These are phyloP conservation scores for Pachyrhizus erosus DNA, from an alignment of 306 rosid species.

Conservation along the genomic window DNA sequence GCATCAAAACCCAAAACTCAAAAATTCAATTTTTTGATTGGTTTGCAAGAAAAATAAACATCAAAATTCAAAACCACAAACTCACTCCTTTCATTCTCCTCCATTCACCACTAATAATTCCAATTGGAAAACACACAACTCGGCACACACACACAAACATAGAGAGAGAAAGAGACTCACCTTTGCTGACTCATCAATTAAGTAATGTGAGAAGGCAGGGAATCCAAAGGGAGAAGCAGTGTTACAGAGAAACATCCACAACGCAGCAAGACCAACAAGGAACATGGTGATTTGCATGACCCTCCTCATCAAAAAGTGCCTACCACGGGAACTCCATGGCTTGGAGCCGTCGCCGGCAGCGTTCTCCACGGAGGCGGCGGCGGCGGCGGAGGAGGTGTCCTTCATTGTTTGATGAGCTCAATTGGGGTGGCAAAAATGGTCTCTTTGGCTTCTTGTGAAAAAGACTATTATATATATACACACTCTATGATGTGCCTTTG, in stretches of 20 bases:
- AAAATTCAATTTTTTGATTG: conserved; percentile 1
- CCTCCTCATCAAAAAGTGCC: conserved; percentile 32
- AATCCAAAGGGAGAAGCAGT: conserved; percentile 49
- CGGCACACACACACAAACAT: neutral
- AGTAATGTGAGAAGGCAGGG: conserved; percentile 39
- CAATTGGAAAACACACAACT: conserved; percentile 9
- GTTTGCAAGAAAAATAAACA: neutral
- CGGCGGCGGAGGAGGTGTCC: conserved; percentile 11
- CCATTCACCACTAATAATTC: neutral
- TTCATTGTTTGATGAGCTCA: conserved; percentile 41
- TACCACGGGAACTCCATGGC: conserved; percentile 35
- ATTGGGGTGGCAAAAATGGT: conserved; percentile 4
- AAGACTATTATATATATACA: neutral
- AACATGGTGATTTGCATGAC: neutral
- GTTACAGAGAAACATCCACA: conserved; percentile 45
- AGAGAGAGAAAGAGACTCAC: conserved; percentile 21
- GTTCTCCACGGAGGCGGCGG: neutral
- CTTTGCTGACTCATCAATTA: conserved; percentile 29
- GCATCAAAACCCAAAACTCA: neutral
- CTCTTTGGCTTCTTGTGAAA: neutral
- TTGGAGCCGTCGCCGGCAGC: neutral
- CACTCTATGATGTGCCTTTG: neutral
- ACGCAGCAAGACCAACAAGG: conserved; percentile 46
- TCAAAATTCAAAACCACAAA: neutral
- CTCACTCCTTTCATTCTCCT: neutral